phyloP scores from a whole-genome alignment of 163 green algal genomes.

The Trebouxiophyceae sp. region DNA sequence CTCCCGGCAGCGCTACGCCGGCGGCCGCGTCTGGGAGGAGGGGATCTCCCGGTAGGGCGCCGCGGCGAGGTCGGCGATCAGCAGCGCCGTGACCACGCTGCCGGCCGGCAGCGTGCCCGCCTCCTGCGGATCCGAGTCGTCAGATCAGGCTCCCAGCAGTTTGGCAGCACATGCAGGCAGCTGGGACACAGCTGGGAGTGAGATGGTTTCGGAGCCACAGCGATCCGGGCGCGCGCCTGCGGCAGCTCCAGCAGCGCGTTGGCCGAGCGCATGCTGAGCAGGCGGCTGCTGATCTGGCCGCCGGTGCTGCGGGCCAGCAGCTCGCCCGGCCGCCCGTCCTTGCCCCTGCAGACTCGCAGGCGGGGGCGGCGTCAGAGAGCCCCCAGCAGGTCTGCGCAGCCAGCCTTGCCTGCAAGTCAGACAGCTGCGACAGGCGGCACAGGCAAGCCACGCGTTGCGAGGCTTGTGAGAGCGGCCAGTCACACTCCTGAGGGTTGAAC shows the following conservation, averaged over 20 bases:
- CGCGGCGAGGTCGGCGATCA: constrained; percentile 59
- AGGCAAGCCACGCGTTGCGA: too few species aligned
- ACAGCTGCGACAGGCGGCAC: too few species aligned
- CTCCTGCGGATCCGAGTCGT: too few species aligned
- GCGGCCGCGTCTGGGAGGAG: constrained; percentile 19
- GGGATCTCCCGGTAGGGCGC: constrained; percentile 37
- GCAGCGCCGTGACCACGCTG: constrained; percentile 55
- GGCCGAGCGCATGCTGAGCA: constrained; percentile 74
- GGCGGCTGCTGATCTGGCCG: constrained; percentile 88
- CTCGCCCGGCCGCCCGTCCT: constrained; percentile 23
- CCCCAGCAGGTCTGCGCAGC: too few species aligned
- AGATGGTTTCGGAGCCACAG: neutral
- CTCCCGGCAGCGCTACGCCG: too few species aligned
- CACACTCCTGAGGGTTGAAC: too few species aligned
- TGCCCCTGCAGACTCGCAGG: neutral
- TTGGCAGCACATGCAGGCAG: too few species aligned
- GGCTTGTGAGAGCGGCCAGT: too few species aligned
- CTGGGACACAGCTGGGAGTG: neutral
- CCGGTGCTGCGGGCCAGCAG: constrained; percentile 79
- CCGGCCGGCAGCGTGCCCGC: constrained; percentile 23
- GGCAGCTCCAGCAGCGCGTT: constrained; percentile 91
- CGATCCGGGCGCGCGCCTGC: too few species aligned
- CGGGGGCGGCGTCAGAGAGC: too few species aligned
- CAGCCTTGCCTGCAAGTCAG: too few species aligned
- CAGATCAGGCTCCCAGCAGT: too few species aligned